These are phyloP conservation scores for Metschnikowia baotianmanensis DNA, from an alignment of 805 yeast genomes.

Conservation along the genomic window DNA sequence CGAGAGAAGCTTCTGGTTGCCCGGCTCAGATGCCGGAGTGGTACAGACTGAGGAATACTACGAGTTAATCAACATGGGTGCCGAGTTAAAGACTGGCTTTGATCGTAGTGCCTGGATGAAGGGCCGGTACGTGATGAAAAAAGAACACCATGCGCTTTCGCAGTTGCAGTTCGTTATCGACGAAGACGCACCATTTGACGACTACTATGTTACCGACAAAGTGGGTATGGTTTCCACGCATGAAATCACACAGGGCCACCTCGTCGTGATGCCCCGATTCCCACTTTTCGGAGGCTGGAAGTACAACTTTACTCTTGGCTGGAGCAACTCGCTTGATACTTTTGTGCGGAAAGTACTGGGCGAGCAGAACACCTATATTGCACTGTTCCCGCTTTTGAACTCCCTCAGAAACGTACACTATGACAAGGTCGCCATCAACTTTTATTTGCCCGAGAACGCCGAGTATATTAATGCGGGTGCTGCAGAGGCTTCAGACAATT, in stretches of 20 bases:
- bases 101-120: conserved; percentile 77
- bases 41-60: conserved; percentile 81
- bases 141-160: conserved; percentile 57
- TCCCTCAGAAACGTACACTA: conserved; percentile 73
- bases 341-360: conserved; percentile 44
- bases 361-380: conserved; percentile 49
- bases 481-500: conserved; percentile 45
- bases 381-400: conserved; percentile 68
- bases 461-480: conserved; percentile 52
- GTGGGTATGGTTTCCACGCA: conserved; percentile 93
- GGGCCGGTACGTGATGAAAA: conserved; percentile 46
- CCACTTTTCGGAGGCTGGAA: conserved; percentile 98
- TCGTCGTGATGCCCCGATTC: conserved; percentile 77
- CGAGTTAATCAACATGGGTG: conserved; percentile 75
- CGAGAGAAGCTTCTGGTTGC: conserved; percentile 80
- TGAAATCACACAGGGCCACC: conserved; percentile 37
- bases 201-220: conserved; percentile 77
- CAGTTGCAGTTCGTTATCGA: conserved; percentile 56
- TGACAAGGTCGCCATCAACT: conserved; percentile 53
- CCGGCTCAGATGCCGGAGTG: conserved; percentile 71
- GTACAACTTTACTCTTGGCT: conserved; percentile 94
- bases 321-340: conserved; percentile 62
- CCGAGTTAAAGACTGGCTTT: conserved; percentile 66
- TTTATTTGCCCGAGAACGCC: conserved; percentile 89
- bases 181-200: conserved; percentile 33